Base-by-base conservation (phyloP, 1,284 basidiomycete species). In the Cutaneotrichosporon arboriforme region DNA sequence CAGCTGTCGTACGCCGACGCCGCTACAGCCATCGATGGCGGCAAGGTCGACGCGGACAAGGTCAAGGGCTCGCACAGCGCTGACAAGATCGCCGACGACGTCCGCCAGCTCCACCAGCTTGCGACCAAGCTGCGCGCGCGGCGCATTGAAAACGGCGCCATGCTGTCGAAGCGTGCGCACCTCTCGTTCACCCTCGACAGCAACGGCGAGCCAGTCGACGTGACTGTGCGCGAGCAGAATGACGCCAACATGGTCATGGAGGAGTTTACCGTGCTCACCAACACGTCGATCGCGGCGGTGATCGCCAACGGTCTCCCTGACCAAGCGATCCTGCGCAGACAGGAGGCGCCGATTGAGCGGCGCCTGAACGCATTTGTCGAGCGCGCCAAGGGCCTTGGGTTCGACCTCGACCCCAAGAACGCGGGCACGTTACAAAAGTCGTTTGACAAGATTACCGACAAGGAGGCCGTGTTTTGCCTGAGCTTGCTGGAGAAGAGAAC, bases 231-330 rank as follows among this genome's bases (percentile, higher is more conserved):
- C 57, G 77, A 83, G 31, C 78, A 79, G 48, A 82, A 74, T 31
- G 86, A 92, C 52, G 86, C 93, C 8, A 85, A 93, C 63, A 79
- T 81, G 41, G 75, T 97, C 26, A 82, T 98, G 40, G 90, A 97
- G 75, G 96, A 92, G 87, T 93, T 94, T 76, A 97, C 97, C 90
- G 77, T 98, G 8, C 79, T 92, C 54, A 85, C 89, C 59, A 98
- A 98, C 71, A 84, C 85, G 37, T 80, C 90, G 8, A 88, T 94
- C 33, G 92, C 94, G 7, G 88, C 92, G 67, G 86, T 93, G 67
- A 85, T 97, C 62, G 94, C 92, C 20, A 86, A 91, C 35, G 86
- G 91, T 60, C 81, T 97, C 39, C 92, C 94, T 35, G 94, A 98
- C 69, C 90, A 97, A 70, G 89, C 94, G 17, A 81, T 99, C 31